Percentiles rank a stretch among this genome's conserved stretches.
Conservation (phyloP, 192 early-diverging fungal species). For the Podila minutissima region DNA sequence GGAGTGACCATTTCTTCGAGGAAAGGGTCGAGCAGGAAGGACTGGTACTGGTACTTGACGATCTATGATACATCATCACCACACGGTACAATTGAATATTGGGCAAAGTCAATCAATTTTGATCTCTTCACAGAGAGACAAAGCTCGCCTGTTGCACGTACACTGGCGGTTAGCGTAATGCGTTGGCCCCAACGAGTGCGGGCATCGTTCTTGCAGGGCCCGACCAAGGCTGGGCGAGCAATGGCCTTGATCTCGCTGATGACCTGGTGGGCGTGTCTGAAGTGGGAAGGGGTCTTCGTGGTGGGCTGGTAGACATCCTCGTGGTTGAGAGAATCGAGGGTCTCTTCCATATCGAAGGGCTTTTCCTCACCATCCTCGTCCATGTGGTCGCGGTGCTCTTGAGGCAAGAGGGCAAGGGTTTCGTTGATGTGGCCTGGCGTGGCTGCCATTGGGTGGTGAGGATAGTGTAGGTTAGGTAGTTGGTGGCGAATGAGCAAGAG, state of each 20-base stretch:
- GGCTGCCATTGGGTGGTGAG: too few species aligned
- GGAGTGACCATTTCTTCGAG: slow-evolving; percentile 74
- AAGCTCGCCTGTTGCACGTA: not conserved
- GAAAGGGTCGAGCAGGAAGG: slow-evolving; percentile 79
- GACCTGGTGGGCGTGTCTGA: slow-evolving; percentile 17
- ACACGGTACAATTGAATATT: not conserved
- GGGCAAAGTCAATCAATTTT: not conserved
- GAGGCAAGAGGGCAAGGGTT: not conserved
- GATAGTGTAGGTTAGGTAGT: too few species aligned
- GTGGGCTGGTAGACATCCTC: slow-evolving; percentile 9
- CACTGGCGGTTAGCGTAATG: slow-evolving; percentile 7
- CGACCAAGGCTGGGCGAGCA: slow-evolving; percentile 13
- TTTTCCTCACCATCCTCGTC: slow-evolving; percentile 1
- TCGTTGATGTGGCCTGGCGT: too few species aligned
- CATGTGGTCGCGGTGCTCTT: not conserved
- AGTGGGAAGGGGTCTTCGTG: slow-evolving; percentile 33
- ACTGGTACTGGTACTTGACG: slow-evolving; percentile 77
- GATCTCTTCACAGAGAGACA: too few species aligned
- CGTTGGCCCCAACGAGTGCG: slow-evolving; percentile 16
- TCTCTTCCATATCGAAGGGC: slow-evolving; percentile 14
- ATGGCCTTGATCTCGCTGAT: slow-evolving; percentile 19
- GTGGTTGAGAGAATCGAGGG: slow-evolving; percentile 16
- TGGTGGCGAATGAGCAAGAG: too few species aligned
- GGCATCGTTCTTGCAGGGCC: slow-evolving; percentile 13
- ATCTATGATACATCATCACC: slow-evolving; percentile 43